A percentile compares a stretch with the other conserved stretches of the same genome.
phyloP scores from a whole-genome alignment of 106 monocot genomes.

The Ottelia alismoides region DNA sequence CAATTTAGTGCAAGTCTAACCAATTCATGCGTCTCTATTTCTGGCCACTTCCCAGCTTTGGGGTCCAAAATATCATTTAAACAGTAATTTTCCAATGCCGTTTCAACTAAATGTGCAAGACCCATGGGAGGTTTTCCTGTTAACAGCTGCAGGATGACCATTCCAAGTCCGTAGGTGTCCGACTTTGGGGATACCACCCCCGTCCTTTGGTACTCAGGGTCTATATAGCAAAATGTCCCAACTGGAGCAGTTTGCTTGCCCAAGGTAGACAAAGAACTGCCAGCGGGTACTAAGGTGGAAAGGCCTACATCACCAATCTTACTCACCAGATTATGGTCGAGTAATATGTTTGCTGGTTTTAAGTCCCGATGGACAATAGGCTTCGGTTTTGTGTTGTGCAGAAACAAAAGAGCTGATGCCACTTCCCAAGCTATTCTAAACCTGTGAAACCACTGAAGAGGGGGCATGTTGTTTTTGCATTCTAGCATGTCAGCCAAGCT shows the following conservation, averaged over 20 bases:
- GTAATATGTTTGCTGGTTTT: slow-evolving; percentile 79
- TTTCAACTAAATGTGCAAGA: slow-evolving; percentile 37
- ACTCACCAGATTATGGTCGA: slow-evolving; percentile 47
- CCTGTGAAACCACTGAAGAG: slow-evolving; percentile 54
- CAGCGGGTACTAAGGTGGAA: slow-evolving; percentile 34
- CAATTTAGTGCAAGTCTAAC: slow-evolving; percentile 45
- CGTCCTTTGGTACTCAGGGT: slow-evolving; percentile 79
- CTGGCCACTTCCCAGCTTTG: slow-evolving; percentile 54
- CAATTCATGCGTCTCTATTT: slow-evolving; percentile 37
- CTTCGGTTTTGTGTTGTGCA: slow-evolving; percentile 55
- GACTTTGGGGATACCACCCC: slow-evolving; percentile 54
- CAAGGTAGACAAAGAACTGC: slow-evolving; percentile 16
- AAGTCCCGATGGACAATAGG: slow-evolving; percentile 78
- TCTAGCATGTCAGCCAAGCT: slow-evolving; percentile 57
- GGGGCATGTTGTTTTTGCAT: slow-evolving; percentile 23
- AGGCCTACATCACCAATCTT: slow-evolving; percentile 86
- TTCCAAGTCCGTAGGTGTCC: slow-evolving; percentile 62
- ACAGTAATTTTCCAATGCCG: slow-evolving; percentile 23
- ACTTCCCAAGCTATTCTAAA: slow-evolving; percentile 66
- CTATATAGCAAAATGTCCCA: slow-evolving; percentile 81
- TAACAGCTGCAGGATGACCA: slow-evolving; percentile 59
- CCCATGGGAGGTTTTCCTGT: slow-evolving; percentile 63
- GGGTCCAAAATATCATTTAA: slow-evolving; percentile 48
- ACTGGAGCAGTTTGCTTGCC: slow-evolving; percentile 52
- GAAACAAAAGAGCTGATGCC: slow-evolving; percentile 50